Conservation (phyloP, 306 rosid genomes). For the Cicer yamashitae region DNA sequence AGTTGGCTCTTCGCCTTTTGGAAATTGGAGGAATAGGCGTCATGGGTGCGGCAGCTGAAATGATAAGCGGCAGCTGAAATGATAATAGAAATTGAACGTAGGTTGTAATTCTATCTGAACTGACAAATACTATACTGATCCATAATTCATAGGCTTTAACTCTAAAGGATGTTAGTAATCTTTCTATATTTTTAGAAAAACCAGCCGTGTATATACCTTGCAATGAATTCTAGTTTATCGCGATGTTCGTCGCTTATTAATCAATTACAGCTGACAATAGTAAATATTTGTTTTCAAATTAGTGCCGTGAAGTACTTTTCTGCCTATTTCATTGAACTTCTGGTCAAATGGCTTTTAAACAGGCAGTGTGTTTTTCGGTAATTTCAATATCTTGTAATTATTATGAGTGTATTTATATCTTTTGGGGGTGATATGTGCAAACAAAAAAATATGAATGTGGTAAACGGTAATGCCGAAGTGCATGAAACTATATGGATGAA, state of each 20-base stretch:
- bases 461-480: not conserved
- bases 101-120: slow-evolving; percentile 42
- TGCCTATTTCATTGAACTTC: slow-evolving; percentile 2
- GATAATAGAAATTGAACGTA: slow-evolving; percentile 53
- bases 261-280: not conserved
- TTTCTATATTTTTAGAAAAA: not conserved
- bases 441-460: not conserved
- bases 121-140: slow-evolving; percentile 7
- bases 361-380: not conserved
- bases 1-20: slow-evolving; percentile 79
- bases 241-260: not conserved
- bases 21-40: slow-evolving; percentile 72
- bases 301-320: not conserved
- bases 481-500: slow-evolving; percentile 17
- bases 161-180: not conserved
- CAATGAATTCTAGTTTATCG: not conserved
- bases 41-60: slow-evolving; percentile 91
- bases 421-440: not conserved
- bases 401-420: not conserved
- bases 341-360: slow-evolving; percentile 15
- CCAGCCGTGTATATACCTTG: not conserved
- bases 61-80: slow-evolving; percentile 79
- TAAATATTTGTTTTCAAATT: not conserved
- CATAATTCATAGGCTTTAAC: slow-evolving; percentile 5
- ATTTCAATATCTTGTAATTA: slow-evolving; percentile 3